Base-by-base conservation (phyloP, 345 rosid genomes). In the Combretum micranthum region DNA sequence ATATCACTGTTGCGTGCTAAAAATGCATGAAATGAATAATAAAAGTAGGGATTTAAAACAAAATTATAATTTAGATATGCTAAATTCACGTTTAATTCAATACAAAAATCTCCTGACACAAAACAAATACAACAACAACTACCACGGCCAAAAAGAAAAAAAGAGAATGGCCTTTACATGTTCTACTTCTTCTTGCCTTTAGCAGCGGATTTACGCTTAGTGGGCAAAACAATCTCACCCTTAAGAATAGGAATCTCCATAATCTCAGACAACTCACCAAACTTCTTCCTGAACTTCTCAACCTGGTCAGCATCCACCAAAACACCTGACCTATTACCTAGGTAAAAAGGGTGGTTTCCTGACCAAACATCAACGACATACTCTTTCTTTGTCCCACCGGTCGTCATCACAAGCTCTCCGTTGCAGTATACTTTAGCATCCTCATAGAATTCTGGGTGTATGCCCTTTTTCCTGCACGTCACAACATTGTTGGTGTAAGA, bases 331-430 rank as follows among this genome's bases (percentile, higher is more conserved):
- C 97, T 78, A 64, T 76, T 80, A 2, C 99, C 97, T 6, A 93
- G 84, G 79, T 72, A 93, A 46, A 93, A 93, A 3, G 96, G 96
- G 62, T 93, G 99, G 75, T 93, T 87, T 15, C 99, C 97, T 1
- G 99, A 86, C 96, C 96, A 93, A 20, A 87, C 97, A 57, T 93
- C 97, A 13, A 87, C 86, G 32, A 83, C 86, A 68, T 93, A 89
- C 84, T 85, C 94, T 76, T 85, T 77, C 73, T 72, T 76, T 4
- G 97, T 89, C 55, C 97, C 99, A 42, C 96, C 91, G 0, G 99
- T 89, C 3, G 97, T 89, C 99, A 89, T 78, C 69, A 93, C 96
- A 53, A 83, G 79, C 77, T 93, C 97, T 4, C 88, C 85, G 17
- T 87, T 89, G 63, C 99, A 89, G 73, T 82, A 80, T 10, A 93